Percentiles rank a stretch among this genome's conserved stretches.
Evolutionary conservation across 805 yeast genomes (phyloP).

Genomic region (Metschnikowia bowlesiae): DNA sequence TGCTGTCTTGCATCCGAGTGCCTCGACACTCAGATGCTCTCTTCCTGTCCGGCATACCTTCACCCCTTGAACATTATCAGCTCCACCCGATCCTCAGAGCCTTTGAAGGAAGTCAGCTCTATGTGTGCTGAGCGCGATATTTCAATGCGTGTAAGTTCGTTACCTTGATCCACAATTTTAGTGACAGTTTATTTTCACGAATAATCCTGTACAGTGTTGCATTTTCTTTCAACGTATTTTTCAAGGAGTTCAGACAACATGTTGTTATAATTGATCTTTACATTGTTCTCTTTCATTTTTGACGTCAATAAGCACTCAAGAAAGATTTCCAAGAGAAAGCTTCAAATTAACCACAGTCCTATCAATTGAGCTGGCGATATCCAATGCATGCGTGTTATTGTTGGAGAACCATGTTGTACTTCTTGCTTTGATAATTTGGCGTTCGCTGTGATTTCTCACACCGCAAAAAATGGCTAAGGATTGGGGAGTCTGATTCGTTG

Average conservation of each 20-base stretch:
- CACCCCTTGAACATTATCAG: too few species aligned
- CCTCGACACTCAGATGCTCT: too few species aligned
- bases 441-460: conserved; percentile 52
- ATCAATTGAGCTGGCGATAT: conserved; percentile 46
- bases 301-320: conserved; percentile 24
- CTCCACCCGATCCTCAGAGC: too few species aligned
- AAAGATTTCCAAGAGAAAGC: conserved; percentile 39
- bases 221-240: conserved; percentile 15
- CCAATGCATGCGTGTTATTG: conserved; percentile 47
- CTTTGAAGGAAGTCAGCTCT: too few species aligned
- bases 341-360: conserved; percentile 44
- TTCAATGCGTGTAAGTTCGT: too few species aligned
- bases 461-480: conserved; percentile 50
- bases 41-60: too few species aligned
- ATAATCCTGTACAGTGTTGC: too few species aligned
- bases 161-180: too few species aligned
- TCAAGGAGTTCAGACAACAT: conserved; percentile 50
- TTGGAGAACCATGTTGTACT: conserved; percentile 47
- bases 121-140: too few species aligned
- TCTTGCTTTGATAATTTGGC: conserved; percentile 30
- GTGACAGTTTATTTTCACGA: too few species aligned
- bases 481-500: conserved; percentile 21
- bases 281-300: conserved; percentile 14
- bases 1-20: too few species aligned
- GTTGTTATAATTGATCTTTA: conserved; percentile 28